A percentile compares a stretch with the other conserved stretches of the same genome.
Evolutionary conservation across 2,329 filamentous ascomycete species (phyloP).

Genomic region (Dothideomycetes sp.): DNA sequence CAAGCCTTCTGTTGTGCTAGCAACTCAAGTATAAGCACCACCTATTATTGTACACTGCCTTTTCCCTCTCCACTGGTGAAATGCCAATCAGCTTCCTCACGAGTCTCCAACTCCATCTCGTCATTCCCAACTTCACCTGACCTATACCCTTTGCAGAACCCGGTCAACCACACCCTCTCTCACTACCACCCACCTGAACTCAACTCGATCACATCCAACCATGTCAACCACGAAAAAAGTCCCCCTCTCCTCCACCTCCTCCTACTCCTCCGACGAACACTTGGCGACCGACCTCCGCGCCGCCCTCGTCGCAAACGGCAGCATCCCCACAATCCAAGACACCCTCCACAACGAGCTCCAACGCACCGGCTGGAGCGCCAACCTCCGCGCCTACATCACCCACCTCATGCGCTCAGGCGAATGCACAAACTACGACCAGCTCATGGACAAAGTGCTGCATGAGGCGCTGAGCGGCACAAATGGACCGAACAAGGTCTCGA

Average conservation of each 20-base stretch:
- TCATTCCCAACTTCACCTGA: no score
- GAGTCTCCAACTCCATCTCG: no score
- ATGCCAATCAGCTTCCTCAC: no score
- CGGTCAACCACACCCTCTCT: no score
- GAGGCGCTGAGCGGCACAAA: slow-evolving; percentile 25
- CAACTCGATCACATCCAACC: slow-evolving; percentile 6
- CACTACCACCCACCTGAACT: no score
- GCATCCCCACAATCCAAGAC: slow-evolving; percentile 45
- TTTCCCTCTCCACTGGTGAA: no score
- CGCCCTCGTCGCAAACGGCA: slow-evolving; percentile 35
- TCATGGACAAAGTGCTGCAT: slow-evolving; percentile 42
- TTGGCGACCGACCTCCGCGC: slow-evolving; percentile 31
- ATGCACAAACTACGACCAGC: slow-evolving; percentile 45
- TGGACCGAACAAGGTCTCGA: slow-evolving; percentile 14
- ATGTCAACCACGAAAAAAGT: slow-evolving; percentile 17
- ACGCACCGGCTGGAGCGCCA: slow-evolving; percentile 47
- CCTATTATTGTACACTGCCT: no score
- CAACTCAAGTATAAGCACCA: no score
- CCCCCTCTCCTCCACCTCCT: slow-evolving; percentile 30
- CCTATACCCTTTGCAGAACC: no score
- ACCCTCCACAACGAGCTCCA: slow-evolving; percentile 44
- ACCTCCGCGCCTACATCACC: slow-evolving; percentile 42
- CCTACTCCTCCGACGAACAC: slow-evolving; percentile 22
- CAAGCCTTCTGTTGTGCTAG: no score
- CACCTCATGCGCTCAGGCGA: slow-evolving; percentile 47